phyloP scores from a whole-genome alignment of 73 alveolate species.

The Paramecium primaurelia region DNA sequence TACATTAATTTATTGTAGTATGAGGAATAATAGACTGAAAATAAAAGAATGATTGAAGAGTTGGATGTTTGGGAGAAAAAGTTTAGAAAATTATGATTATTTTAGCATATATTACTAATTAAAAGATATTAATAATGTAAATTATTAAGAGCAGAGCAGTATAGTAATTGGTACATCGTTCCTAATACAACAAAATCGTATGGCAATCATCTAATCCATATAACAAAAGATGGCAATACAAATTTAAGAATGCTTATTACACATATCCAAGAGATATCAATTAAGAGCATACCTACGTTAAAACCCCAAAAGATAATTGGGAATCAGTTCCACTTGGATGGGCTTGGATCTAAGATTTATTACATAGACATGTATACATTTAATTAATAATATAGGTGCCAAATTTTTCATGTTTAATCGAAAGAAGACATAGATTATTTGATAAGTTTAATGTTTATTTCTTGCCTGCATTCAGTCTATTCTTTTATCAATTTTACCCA shows the following conservation, averaged over 20 bases:
- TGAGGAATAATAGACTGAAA: slow-evolving; percentile 22
- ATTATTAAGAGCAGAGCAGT: neutral
- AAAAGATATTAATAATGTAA: slow-evolving; percentile 21
- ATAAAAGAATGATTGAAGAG: neutral
- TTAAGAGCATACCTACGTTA: slow-evolving; percentile 61
- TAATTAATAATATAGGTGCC: slow-evolving; percentile 1
- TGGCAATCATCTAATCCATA: slow-evolving; percentile 59
- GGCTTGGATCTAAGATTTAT: slow-evolving; percentile 56
- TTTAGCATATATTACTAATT: neutral
- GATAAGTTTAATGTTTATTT: slow-evolving; percentile 61
- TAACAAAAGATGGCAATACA: slow-evolving; percentile 65
- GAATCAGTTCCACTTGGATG: slow-evolving; percentile 56
- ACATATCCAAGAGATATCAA: slow-evolving; percentile 62
- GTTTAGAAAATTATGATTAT: neutral
- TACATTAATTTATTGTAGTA: neutral
- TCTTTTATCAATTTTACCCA: slow-evolving; percentile 44
- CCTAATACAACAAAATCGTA: slow-evolving; percentile 50
- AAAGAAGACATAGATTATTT: slow-evolving; percentile 63
- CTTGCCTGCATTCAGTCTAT: slow-evolving; percentile 51
- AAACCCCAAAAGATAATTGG: slow-evolving; percentile 51
- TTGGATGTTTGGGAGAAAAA: slow-evolving; percentile 8
- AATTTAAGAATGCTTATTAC: slow-evolving; percentile 56
- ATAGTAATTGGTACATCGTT: neutral
- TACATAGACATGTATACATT: slow-evolving; percentile 42
- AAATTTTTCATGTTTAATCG: slow-evolving; percentile 27